Conservation (phyloP, 2,329 filamentous ascomycete genomes). For the Sporothrix phasma region DNA sequence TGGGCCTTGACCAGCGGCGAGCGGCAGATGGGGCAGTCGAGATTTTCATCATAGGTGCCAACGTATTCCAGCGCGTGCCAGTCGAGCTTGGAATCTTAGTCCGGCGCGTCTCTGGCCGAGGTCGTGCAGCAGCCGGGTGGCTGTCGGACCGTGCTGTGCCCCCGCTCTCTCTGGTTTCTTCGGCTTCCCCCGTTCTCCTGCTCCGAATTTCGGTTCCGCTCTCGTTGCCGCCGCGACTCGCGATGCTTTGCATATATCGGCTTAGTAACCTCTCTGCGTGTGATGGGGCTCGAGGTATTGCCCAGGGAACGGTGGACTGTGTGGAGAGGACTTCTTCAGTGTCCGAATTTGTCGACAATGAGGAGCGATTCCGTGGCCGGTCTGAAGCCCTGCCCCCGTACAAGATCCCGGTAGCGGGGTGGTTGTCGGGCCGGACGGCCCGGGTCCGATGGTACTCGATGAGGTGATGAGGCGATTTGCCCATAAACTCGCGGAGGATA, state of each 20-base stretch:
- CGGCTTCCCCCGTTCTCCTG: no score
- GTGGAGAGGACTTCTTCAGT: neutral
- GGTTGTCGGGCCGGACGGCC: neutral
- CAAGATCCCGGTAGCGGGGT: no score
- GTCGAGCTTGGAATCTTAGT: constrained; percentile 25
- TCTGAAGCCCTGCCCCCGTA: no score
- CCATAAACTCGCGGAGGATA: neutral
- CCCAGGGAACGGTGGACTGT: neutral
- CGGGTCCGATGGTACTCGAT: neutral
- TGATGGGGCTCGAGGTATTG: neutral
- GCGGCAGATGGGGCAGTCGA: constrained; percentile 40
- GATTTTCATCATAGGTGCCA: constrained; percentile 26
- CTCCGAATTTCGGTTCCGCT: no score
- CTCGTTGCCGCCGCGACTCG: no score
- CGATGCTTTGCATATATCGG: no score
- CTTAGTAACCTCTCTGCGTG: no score
- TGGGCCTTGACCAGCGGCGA: constrained; percentile 50
- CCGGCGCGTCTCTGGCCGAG: constrained; percentile 11
- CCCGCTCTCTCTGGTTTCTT: no score
- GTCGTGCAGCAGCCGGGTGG: no score
- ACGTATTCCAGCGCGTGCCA: constrained; percentile 27
- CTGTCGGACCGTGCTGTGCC: no score
- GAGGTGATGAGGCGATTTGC: neutral
- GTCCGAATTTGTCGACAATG: neutral
- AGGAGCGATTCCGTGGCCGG: no score